These are phyloP conservation scores for Naganishia onofrii DNA, from an alignment of 768 basidiomycete species.

Conservation along the genomic window DNA sequence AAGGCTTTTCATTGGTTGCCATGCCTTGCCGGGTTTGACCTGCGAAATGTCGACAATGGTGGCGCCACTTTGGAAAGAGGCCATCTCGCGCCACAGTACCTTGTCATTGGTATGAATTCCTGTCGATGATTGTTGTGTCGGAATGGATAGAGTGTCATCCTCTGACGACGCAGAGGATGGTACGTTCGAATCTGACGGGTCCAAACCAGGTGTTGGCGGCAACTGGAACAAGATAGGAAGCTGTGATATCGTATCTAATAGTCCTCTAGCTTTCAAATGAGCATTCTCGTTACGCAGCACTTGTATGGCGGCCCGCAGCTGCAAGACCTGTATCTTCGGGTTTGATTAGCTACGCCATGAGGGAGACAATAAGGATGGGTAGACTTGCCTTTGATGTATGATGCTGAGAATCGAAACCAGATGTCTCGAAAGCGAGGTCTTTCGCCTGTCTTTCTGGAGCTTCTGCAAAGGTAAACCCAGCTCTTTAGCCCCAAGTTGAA, in stretches of 20 bases:
- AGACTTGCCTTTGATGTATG: constrained; percentile 1
- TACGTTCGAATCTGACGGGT: constrained; percentile 63
- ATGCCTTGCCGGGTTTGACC: constrained; percentile 61
- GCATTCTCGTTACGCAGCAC: constrained; percentile 93
- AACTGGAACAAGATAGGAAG: constrained; percentile 63
- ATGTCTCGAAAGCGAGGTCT: constrained; percentile 22
- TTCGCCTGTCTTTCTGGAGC: not conserved
- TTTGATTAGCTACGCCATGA: not conserved
- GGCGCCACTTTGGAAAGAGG: constrained; percentile 76
- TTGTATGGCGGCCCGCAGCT: constrained; percentile 81
- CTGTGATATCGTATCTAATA: constrained; percentile 74
- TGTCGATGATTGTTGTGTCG: constrained; percentile 55
- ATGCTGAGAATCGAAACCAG: not conserved
- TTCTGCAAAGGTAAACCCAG: not conserved
- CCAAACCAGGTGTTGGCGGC: constrained; percentile 49
- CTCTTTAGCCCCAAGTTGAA: not conserved
- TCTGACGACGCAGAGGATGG: constrained; percentile 56
- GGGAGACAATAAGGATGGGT: not conserved
- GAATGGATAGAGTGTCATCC: constrained; percentile 29
- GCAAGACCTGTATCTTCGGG: constrained; percentile 64
- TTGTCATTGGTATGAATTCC: constrained; percentile 72
- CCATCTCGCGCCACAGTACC: constrained; percentile 80
- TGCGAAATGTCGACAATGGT: constrained; percentile 78
- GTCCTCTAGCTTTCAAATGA: constrained; percentile 86
- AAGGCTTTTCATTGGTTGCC: constrained; percentile 76